These are phyloP conservation scores for Grigorovia humatica DNA, from an alignment of 805 yeast genomes.

Conservation along the genomic window DNA sequence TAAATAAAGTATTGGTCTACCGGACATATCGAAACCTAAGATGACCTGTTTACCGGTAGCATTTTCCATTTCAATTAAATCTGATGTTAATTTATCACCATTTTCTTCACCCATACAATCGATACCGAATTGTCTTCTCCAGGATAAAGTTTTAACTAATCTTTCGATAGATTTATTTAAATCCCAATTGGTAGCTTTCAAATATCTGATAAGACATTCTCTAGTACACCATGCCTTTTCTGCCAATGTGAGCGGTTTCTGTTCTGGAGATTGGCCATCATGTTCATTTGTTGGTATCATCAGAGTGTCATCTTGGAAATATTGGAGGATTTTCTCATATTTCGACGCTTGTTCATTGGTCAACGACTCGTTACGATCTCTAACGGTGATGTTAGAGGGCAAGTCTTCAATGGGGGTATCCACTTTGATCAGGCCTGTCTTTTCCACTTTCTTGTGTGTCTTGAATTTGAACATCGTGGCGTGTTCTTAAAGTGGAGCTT, in stretches of 20 bases:
- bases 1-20: slow-evolving; percentile 85
- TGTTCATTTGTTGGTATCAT: slow-evolving; percentile 40
- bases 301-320: slow-evolving; percentile 50
- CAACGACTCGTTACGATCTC: slow-evolving; percentile 34
- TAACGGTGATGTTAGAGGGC: slow-evolving; percentile 41
- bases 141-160: slow-evolving; percentile 65
- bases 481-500: not conserved
- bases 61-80: slow-evolving; percentile 52
- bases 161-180: slow-evolving; percentile 60
- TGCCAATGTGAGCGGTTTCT: slow-evolving; percentile 27
- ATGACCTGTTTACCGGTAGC: slow-evolving; percentile 89
- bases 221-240: slow-evolving; percentile 91
- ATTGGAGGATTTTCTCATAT: slow-evolving; percentile 50
- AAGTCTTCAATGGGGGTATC: slow-evolving; percentile 48
- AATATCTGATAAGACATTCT: slow-evolving; percentile 82
- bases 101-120: slow-evolving; percentile 35
- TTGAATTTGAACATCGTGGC: not conserved
- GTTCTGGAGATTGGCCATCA: slow-evolving; percentile 6
- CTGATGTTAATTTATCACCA: slow-evolving; percentile 43
- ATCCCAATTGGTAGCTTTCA: slow-evolving; percentile 91
- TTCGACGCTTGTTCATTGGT: slow-evolving; percentile 46
- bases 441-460: slow-evolving; percentile 10
- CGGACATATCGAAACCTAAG: slow-evolving; percentile 80
- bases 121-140: slow-evolving; percentile 93
- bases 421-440: slow-evolving; percentile 24